Evolutionary conservation across 306 rosid species (phyloP).

Genomic region (Lathyrus sativus): DNA sequence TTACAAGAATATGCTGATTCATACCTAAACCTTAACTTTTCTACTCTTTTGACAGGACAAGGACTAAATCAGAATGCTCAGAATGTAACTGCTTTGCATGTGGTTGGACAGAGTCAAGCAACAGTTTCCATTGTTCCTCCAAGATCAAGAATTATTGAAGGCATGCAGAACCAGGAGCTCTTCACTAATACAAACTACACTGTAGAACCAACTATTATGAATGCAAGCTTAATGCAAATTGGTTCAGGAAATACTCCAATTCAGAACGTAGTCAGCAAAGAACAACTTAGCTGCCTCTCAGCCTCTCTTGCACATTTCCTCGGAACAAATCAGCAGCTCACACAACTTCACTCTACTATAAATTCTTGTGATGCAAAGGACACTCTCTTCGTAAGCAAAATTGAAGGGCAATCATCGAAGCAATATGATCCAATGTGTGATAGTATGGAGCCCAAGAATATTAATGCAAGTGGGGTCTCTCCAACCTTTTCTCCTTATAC

Average conservation of each 20-base stretch:
- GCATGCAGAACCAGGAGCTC: slow-evolving; percentile 42
- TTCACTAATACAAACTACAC: slow-evolving; percentile 47
- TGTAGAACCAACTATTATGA: slow-evolving; percentile 45
- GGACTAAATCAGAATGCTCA: slow-evolving; percentile 52
- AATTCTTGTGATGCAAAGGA: slow-evolving; percentile 50
- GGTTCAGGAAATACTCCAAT: slow-evolving; percentile 51
- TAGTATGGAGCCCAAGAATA: slow-evolving; percentile 50
- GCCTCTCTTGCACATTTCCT: slow-evolving; percentile 72
- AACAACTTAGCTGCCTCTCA: slow-evolving; percentile 65
- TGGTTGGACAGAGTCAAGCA: slow-evolving; percentile 55
- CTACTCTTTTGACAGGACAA: slow-evolving; percentile 44
- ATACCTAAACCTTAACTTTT: slow-evolving; percentile 42
- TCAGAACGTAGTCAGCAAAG: slow-evolving; percentile 54
- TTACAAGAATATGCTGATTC: slow-evolving; percentile 44
- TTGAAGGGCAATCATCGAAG: slow-evolving; percentile 52
- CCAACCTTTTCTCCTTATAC: slow-evolving; percentile 44
- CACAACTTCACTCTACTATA: slow-evolving; percentile 63
- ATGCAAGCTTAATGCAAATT: slow-evolving; percentile 50
- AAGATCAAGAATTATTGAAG: slow-evolving; percentile 45
- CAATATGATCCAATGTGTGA: slow-evolving; percentile 57
- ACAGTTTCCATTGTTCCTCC: slow-evolving; percentile 52
- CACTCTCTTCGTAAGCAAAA: slow-evolving; percentile 44
- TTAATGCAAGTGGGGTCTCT: slow-evolving; percentile 43
- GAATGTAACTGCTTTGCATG: slow-evolving; percentile 42
- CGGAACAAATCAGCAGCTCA: slow-evolving; percentile 63